Base-by-base conservation (phyloP, 2,329 filamentous ascomycete species). In the Aspergillus bombycis region DNA sequence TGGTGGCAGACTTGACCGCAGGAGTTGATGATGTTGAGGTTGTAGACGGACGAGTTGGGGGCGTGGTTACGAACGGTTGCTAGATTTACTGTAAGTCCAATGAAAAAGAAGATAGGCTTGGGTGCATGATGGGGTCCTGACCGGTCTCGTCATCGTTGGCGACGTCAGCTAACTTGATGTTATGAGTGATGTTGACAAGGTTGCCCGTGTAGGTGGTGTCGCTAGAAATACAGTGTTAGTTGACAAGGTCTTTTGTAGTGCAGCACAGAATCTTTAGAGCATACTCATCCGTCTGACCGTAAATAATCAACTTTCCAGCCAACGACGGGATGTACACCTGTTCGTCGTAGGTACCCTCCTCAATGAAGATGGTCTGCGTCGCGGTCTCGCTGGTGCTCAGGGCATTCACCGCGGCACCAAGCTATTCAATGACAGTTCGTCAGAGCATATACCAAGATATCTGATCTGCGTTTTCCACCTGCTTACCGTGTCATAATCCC, bases 291-390 rank as follows among this genome's bases (percentile, higher is more conserved):
- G 88, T 89, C 70, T 85, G 85, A 21, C 89, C 88, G 69, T 86
- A 86, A 63, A 88, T 82, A 54, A 82, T 84, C 46, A 89, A 77
- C 46, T 81, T 75, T 1, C 83, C 84, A 12, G 75, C 77, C 54
- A 84, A 80, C 0, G 74, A 66, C 3, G 81, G 75, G 50, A 89
- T 80, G 68, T 82, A 83, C 46, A 89, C 85, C 71, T 89, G 87
- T 72, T 89, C 87, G 3, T 76, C 78, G 80, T 90, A 89, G 41
- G 85, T 87, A 10, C 87, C 87, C 28, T 82, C 74, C 68, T 85
- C 73, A 74, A 91, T 85, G 78, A 90, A 90, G 76, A 91, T 87
- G 70, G 83, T 85, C 63, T 88, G 85, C 1, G 79, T 79, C 1
- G 75, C 67, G 1, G 82, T 81, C 8, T 81, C 80, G 1, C 80